Conservation (phyloP, 306 rosid species). For the Fagus crenata region DNA sequence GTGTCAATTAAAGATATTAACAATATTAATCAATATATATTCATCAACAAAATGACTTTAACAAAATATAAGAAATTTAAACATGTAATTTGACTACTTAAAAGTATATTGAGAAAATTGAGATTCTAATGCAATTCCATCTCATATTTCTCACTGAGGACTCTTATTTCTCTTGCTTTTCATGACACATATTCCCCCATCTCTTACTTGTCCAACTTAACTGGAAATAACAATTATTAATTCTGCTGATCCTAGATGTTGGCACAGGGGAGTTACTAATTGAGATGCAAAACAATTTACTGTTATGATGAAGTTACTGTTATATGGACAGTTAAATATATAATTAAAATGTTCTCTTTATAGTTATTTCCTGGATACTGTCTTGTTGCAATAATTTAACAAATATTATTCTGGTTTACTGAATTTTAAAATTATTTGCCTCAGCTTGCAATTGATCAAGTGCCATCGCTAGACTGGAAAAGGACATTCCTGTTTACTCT, state of each 20-base stretch:
- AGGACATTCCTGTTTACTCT: constrained; percentile 76
- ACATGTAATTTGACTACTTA: no score
- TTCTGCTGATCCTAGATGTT: background rate
- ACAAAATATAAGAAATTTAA: no score
- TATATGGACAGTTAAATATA: background rate
- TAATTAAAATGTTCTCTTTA: background rate
- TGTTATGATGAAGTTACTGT: background rate
- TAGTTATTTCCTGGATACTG: background rate
- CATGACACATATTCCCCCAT: background rate
- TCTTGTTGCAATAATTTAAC: constrained; percentile 21
- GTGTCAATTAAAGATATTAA: no score
- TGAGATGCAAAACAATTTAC: background rate
- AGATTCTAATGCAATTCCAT: no score
- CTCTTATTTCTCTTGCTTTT: no score
- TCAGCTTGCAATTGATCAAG: constrained; percentile 78
- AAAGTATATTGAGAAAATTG: no score
- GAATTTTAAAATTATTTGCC: constrained; percentile 19
- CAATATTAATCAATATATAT: no score
- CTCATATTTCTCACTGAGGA: no score
- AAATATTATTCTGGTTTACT: constrained; percentile 6
- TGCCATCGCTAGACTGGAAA: constrained; percentile 58
- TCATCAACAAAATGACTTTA: no score
- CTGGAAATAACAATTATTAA: background rate
- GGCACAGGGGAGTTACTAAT: background rate
- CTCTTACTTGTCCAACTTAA: background rate